phyloP scores from a whole-genome alignment of 345 rosid genomes.

The Acer yangbiense region DNA sequence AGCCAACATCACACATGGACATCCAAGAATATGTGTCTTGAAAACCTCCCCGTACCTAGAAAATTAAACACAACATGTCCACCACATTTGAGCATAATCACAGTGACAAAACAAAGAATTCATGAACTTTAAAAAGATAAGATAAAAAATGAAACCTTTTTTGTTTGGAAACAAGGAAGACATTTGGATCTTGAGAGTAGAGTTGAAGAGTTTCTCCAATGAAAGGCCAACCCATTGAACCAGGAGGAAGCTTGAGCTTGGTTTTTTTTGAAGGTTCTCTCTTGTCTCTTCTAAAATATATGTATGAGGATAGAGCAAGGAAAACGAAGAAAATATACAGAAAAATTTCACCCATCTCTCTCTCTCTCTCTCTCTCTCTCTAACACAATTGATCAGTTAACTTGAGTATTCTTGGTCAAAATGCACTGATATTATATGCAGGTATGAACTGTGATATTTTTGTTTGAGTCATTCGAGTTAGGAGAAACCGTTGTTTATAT shows the following conservation, averaged over 20 bases:
- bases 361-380: neutral
- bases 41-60: slow-evolving; percentile 84
- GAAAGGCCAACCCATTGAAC: slow-evolving; percentile 78
- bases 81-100: slow-evolving; percentile 3
- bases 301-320: slow-evolving; percentile 13
- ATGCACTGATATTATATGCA: neutral
- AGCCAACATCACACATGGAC: slow-evolving; percentile 90
- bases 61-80: slow-evolving; percentile 7
- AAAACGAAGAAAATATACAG: slow-evolving; percentile 29
- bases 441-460: neutral
- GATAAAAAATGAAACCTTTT: slow-evolving; percentile 39
- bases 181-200: slow-evolving; percentile 67
- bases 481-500: slow-evolving; percentile 23
- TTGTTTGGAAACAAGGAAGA: slow-evolving; percentile 59
- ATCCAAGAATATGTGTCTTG: slow-evolving; percentile 87
- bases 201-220: slow-evolving; percentile 73
- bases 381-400: neutral
- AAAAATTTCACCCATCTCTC: slow-evolving; percentile 32
- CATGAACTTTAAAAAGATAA: neutral
- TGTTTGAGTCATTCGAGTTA: slow-evolving; percentile 11
- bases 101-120: neutral
- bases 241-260: slow-evolving; percentile 67
- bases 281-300: slow-evolving; percentile 24
- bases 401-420: neutral
- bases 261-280: slow-evolving; percentile 19